Evolutionary conservation across 148 eudicot species (phyloP).

Genomic region (Vaccinium corymbosum): DNA sequence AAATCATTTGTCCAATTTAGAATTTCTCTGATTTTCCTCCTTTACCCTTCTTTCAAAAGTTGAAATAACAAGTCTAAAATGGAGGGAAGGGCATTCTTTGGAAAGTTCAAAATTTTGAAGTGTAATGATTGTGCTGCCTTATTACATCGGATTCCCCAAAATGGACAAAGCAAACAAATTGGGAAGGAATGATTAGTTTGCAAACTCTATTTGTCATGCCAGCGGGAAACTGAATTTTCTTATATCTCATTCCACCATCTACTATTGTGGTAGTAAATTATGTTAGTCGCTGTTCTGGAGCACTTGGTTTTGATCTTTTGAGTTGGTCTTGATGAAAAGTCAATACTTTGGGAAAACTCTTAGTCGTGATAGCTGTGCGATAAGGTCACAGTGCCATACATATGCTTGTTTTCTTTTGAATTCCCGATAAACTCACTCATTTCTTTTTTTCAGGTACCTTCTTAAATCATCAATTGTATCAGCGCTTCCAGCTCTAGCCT

Average conservation of each 20-base stretch:
- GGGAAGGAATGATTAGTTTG: no score
- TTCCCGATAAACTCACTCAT: conserved; percentile 1
- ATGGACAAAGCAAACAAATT: no score
- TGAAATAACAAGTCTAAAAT: no score
- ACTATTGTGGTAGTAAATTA: neutral
- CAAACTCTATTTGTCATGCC: neutral
- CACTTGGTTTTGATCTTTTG: neutral
- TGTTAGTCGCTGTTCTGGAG: neutral
- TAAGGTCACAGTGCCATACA: neutral
- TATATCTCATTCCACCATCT: conserved; percentile 1
- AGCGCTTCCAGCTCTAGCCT: conserved; percentile 43
- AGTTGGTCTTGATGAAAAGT: neutral
- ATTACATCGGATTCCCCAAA: no score
- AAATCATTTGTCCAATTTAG: no score
- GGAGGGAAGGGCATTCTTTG: no score
- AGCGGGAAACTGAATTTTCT: neutral
- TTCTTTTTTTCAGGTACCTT: conserved; percentile 45
- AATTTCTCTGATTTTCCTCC: no score
- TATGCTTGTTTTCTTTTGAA: neutral
- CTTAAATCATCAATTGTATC: conserved; percentile 64
- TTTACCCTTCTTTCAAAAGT: no score
- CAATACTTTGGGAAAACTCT: neutral
- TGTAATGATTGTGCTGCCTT: no score
- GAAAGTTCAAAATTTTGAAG: no score
- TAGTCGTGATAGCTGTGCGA: neutral